Evolutionary conservation across 1,284 basidiomycete genomes (phyloP), one percentile per base, ranked within the genome.

Genomic region (Cerioporus squamosus): DNA sequence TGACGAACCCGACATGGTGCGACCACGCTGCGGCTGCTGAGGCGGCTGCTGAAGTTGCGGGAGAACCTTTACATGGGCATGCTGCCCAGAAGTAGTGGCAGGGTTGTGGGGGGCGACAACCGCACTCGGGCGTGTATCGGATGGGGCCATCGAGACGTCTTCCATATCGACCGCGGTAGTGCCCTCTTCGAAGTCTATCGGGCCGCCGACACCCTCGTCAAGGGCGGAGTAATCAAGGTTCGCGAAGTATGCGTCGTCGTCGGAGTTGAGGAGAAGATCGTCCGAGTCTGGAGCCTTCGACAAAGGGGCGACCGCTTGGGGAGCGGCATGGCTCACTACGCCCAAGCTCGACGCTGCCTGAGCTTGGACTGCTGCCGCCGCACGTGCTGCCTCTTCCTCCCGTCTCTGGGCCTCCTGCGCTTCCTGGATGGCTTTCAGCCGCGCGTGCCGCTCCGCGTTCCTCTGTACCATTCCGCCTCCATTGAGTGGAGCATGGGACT

Each of bases 241-340:
- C 23, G 85, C 85, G 39, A 86, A 74, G 60, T 88, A 80, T 5
- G 78, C 84, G 55, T 84, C 87, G 51, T 90, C 88, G 38, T 90
- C 85, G 0, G 84, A 86, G 46, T 75, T 73, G 64, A 87, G 80
- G 17, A 76, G 77, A 64, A 81, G 87, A 0, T 76, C 77, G 18
- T 86, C 84, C 6, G 73, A 68, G 2, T 70, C 73, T 6, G 18
- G 29, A 3, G 23, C 44, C 2, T 51, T 44, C 1, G 39, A 14
- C 40, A 57, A 52, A 2, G 36, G n/a, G 18, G 20, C 36, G 23
- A 44, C 51, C 6, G 44, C 45, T 15, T 57, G 18, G 2, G 42
- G 47, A 4, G 45, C 46, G 5, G 63, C 60, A 31, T 65, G 63
- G 22, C 36, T 55, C 22, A 60, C 66, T 29, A 29, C 29, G 29